These are phyloP conservation scores for Cryptococcus sp. DNA, from an alignment of 1,284 basidiomycete genomes.

Conservation along the genomic window DNA sequence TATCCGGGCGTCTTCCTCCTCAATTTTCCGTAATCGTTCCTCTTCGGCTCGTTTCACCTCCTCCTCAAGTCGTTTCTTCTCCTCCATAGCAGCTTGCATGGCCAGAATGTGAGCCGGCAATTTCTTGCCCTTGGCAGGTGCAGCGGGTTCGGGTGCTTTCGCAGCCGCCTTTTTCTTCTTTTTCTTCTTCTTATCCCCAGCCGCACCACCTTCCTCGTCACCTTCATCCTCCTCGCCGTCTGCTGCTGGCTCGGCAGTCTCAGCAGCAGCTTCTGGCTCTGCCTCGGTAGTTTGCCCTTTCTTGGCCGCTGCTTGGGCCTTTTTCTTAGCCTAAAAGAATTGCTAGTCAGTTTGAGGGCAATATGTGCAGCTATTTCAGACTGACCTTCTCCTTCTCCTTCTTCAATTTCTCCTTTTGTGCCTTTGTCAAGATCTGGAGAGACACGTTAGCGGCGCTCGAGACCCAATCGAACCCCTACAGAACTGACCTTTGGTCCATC, in stretches of 20 bases:
- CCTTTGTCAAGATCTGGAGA: constrained; percentile 73
- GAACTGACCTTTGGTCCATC: constrained; percentile 56
- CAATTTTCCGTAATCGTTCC: constrained; percentile 65
- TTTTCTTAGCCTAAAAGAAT: constrained; percentile 79
- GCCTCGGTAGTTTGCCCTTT: constrained; percentile 57
- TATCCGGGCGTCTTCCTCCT: constrained; percentile 76
- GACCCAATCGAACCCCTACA: not conserved
- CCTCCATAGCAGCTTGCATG: constrained; percentile 78
- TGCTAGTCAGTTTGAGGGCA: not conserved
- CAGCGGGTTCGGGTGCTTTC: constrained; percentile 57
- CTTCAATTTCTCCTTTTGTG: constrained; percentile 91
- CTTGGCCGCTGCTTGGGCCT: constrained; percentile 85
- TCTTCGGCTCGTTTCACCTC: constrained; percentile 72
- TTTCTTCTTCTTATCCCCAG: constrained; percentile 73
- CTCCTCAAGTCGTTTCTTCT: constrained; percentile 82
- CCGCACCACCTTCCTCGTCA: constrained; percentile 56
- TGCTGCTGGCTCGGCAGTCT: constrained; percentile 50
- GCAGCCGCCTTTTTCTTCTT: constrained; percentile 78
- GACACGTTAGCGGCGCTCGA: not conserved
- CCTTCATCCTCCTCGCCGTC: constrained; percentile 63
- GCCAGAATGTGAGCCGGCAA: constrained; percentile 68
- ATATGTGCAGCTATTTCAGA: constrained; percentile 7
- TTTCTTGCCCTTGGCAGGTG: constrained; percentile 61
- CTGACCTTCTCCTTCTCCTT: constrained; percentile 88
- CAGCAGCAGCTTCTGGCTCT: constrained; percentile 30